These are phyloP conservation scores for Exophiala sp. DNA, from an alignment of 2,329 filamentous ascomycete genomes.

Conservation along the genomic window DNA sequence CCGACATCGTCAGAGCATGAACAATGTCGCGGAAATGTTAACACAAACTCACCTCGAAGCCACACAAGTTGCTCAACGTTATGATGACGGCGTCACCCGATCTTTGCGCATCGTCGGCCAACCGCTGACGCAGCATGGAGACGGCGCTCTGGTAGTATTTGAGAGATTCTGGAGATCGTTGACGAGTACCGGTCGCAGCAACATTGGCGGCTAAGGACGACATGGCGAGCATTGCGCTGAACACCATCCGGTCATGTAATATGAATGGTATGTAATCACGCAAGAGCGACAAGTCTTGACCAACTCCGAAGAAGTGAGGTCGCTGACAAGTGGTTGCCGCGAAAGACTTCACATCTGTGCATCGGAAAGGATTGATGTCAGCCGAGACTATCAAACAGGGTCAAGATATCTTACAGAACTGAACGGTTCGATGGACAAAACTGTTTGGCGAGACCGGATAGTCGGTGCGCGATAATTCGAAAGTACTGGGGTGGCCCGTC, in stretches of 20 bases:
- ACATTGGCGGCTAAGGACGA: slow-evolving; percentile 11
- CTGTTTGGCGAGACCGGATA: neutral
- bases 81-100: slow-evolving; percentile 13
- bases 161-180: slow-evolving; percentile 8
- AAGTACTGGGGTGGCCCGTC: neutral
- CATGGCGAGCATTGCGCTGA: slow-evolving; percentile 11
- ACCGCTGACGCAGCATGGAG: slow-evolving; percentile 12
- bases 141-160: slow-evolving; percentile 12
- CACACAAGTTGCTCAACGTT: slow-evolving; percentile 13
- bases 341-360: slow-evolving; percentile 12
- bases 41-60: slow-evolving; percentile 10
- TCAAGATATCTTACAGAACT: neutral
- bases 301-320: slow-evolving; percentile 9
- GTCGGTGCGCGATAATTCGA: neutral
- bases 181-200: slow-evolving; percentile 12
- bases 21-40: neutral
- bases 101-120: slow-evolving; percentile 7
- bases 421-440: neutral
- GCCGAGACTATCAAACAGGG: too few species aligned
- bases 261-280: slow-evolving; percentile 18
- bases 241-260: slow-evolving; percentile 13
- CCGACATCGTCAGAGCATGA: neutral
- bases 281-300: slow-evolving; percentile 11
- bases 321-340: slow-evolving; percentile 11
- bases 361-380: too few species aligned